Base-by-base conservation (phyloP, 306 rosid genomes). In the Clitoria ternatea region DNA sequence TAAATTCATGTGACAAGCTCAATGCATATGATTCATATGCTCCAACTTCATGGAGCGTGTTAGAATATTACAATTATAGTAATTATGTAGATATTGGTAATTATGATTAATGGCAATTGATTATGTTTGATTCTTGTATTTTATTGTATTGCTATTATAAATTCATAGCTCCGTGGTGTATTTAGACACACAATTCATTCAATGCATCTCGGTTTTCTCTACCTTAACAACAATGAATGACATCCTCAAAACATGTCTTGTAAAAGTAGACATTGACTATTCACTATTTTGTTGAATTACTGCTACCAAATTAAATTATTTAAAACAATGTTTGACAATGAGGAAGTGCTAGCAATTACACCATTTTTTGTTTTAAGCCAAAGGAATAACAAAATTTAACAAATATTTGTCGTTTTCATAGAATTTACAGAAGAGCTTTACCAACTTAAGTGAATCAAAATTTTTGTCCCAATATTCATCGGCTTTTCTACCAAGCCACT, bases 391-490 rank as follows among this genome's bases (percentile, higher is more conserved):
- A 22, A 48, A 37, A 55, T 23, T 48, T 18, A n/a, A 48, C 61
- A 57, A 47, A 13, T 11, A 66, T 23, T 19, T 19, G 23, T 23
- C 18, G 22, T 23, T 22, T 53, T 10, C 29, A 67, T 35, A 27
- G 39, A 77, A 75, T 50, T 43, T 23, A 74, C 12, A 36, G 20
- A 63, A 40, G 18, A 49, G 48, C 32, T 33, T 70, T 80, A 85
- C 90, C 90, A 82, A 37, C 49, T 63, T 36, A 26, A 82, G 85
- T 15, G 67, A 59, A 72, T 82, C 90, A 48, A 82, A 80, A 43
- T 77, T 42, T 0, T 36, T 67, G 73, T 85, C 87, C 85, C 81
- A 82, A 78, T 85, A 85, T 50, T 77, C 70, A 62, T 83, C 84
- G 35, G 36, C 78, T 66, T 70, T 83, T 45, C 27, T 45, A 70